phyloP scores from a whole-genome alignment of 2,329 filamentous ascomycete species.

The Onygenales sp. region DNA sequence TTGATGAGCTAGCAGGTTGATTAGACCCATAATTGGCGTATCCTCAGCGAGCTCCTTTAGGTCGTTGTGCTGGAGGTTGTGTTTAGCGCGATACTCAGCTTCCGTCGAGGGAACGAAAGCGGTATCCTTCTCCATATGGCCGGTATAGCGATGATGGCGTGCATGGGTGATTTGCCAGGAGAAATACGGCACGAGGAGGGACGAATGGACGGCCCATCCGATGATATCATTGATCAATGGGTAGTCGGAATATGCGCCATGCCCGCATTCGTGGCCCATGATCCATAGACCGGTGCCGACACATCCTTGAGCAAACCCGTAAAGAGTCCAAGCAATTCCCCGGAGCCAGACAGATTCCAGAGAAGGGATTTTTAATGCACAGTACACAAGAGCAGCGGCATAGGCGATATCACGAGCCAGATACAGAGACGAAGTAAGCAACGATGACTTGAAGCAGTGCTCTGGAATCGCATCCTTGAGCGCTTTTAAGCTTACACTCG shows the following conservation, averaged over 20 bases:
- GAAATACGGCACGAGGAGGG: conserved; percentile 60
- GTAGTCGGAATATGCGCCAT: conserved; percentile 56
- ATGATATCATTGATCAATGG: conserved; percentile 49
- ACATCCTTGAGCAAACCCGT: conserved; percentile 56
- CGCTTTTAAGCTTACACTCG: conserved; percentile 3
- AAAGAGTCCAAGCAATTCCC: conserved; percentile 44
- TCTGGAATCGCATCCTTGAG: conserved; percentile 45
- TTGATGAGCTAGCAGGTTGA: conserved; percentile 52
- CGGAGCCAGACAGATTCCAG: conserved; percentile 39
- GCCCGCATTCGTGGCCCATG: conserved; percentile 61
- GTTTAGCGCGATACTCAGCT: conserved; percentile 22
- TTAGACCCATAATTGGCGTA: conserved; percentile 47
- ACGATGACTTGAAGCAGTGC: conserved; percentile 52
- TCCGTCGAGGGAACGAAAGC: conserved; percentile 49
- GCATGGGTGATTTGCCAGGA: conserved; percentile 63
- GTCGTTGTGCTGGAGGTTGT: conserved; percentile 40
- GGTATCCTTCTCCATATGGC: conserved; percentile 59
- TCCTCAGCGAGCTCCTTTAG: conserved; percentile 48
- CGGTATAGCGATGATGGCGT: conserved; percentile 59
- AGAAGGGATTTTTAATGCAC: conserved; percentile 45
- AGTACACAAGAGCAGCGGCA: conserved; percentile 40
- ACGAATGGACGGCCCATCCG: conserved; percentile 57
- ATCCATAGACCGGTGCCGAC: conserved; percentile 62
- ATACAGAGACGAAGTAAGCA: conserved; percentile 45
- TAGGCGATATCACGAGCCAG: conserved; percentile 47